Conservation (phyloP, 495 filamentous ascomycete genomes). For the Xylaria castorea region DNA sequence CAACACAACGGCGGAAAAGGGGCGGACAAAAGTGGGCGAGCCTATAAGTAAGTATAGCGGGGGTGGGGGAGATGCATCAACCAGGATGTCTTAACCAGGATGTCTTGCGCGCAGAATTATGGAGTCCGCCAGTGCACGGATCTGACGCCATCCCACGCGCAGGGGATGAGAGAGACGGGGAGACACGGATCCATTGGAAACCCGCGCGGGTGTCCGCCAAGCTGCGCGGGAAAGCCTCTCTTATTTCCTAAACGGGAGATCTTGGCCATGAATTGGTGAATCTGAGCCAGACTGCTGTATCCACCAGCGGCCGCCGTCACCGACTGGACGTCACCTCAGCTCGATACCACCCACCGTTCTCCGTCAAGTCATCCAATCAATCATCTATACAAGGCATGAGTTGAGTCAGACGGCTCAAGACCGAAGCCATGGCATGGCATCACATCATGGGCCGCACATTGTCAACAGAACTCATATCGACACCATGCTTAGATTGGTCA, state of each 20-base stretch:
- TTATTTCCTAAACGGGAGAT: neutral
- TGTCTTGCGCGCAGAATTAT: slow-evolving; percentile 8
- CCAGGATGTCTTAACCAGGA: neutral
- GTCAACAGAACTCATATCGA: neutral
- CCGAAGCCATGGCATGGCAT: neutral
- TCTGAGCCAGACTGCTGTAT: neutral
- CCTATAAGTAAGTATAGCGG: neutral
- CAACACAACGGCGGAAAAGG: slow-evolving; percentile 8
- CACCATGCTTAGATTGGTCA: neutral
- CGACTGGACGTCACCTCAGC: neutral
- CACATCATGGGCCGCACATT: neutral
- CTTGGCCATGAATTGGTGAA: neutral
- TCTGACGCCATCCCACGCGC: slow-evolving; percentile 18
- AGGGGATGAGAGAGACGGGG: slow-evolving; percentile 1
- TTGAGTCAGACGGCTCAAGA: neutral
- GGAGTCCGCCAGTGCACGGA: slow-evolving; percentile 1
- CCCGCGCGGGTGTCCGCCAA: slow-evolving; percentile 9
- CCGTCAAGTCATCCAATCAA: neutral
- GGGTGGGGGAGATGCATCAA: neutral
- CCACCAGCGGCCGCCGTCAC: neutral
- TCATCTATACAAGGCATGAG: neutral
- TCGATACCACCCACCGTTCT: neutral
- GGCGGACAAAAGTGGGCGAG: slow-evolving; percentile 22
- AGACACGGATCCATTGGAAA: neutral
- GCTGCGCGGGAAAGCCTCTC: neutral